Conservation (phyloP, 2,329 filamentous ascomycete species). For the Phaeomoniella chlamydospora region DNA sequence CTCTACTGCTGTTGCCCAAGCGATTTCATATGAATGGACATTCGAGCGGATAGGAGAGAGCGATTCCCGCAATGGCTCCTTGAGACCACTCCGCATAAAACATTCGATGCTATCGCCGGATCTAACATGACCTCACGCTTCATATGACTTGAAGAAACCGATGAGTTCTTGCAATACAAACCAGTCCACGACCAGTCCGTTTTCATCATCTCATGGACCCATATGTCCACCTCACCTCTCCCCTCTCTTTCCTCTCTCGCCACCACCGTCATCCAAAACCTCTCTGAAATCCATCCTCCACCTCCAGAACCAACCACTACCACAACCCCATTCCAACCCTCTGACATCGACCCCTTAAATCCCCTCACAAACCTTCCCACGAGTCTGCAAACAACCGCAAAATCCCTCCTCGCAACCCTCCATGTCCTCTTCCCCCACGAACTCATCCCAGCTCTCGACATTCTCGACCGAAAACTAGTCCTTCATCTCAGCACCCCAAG, state of each 20-base stretch:
- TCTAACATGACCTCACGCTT: too few species aligned
- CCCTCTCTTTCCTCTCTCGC: background rate
- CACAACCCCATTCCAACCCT: background rate
- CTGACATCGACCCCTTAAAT: background rate
- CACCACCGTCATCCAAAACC: background rate
- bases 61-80: too few species aligned
- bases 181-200: too few species aligned
- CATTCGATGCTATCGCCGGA: too few species aligned
- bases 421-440: constrained; percentile 75
- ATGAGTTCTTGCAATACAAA: too few species aligned
- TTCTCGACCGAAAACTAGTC: constrained; percentile 67
- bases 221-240: too few species aligned
- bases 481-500: constrained; percentile 66
- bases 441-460: constrained; percentile 70
- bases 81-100: too few species aligned
- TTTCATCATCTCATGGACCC: too few species aligned
- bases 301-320: background rate
- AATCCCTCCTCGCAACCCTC: constrained; percentile 56
- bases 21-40: too few species aligned
- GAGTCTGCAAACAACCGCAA: constrained; percentile 16
- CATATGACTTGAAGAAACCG: too few species aligned
- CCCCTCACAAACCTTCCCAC: constrained; percentile 13
- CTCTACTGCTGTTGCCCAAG: too few species aligned
- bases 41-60: too few species aligned
- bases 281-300: background rate